Base-by-base conservation (phyloP, 495 filamentous ascomycete genomes). In the Astrothelium subdiscretum region DNA sequence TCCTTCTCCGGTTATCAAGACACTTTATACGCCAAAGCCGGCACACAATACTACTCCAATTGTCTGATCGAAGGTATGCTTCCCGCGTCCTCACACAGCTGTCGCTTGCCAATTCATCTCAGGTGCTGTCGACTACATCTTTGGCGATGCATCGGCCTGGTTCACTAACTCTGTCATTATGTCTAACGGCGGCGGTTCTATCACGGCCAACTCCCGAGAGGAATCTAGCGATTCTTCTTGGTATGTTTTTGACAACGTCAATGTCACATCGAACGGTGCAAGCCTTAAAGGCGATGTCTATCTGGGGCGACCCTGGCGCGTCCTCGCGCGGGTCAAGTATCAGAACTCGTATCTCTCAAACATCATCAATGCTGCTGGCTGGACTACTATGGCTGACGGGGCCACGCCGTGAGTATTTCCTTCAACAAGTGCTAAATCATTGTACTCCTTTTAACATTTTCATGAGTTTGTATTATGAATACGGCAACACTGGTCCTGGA, bases 151-250 rank as follows among this genome's bases (percentile, higher is more conserved):
- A 4, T 54, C 66, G 13, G 68, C 64, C 0, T 74, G 72, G 59
- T 69, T 74, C 63, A 57, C 72, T 22, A 64, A 67, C 32, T 69
- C 67, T 2, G 71, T 68, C 2, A 68, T 74, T 0, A 40, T 40
- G 35, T 40, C 35, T 15, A 40, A 6, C 35, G 35, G 35, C 6
- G 35, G 35, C 15, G 35, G 35, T 15, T 40, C 35, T 15, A 40
- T 40, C 35, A 40, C 35, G 6, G 35, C 35, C 15, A 40, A 40
- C 15, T 40, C 35, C 6, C 35, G 35, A 40, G 35, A 40, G 35
- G 6, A 40, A 40, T 40, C 35, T 15, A 40, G 35, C 35, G 35
- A 40, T 40, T 6, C 31, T 26, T 24, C 57, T 20, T 63, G 63
- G 3, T 68, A 65, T 58, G 66, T 68, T 31, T 68, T 65, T 32